Conservation (phyloP, 2,329 filamentous ascomycete genomes). For the Chaetothyriales sp. region DNA sequence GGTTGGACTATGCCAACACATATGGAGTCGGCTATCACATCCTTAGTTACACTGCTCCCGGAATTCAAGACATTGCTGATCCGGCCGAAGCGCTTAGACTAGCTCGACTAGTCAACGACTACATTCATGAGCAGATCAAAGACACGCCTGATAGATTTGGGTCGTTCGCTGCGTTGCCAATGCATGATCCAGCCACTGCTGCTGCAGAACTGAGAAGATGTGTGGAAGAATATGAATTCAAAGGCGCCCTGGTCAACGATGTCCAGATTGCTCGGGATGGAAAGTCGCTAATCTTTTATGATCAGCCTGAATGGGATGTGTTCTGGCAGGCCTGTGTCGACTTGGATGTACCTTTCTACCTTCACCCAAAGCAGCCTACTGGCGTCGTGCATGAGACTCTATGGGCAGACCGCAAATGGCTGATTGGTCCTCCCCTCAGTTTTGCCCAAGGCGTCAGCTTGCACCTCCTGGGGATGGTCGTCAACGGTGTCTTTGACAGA, state of each 20-base stretch:
- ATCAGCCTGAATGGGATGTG: conserved; percentile 43
- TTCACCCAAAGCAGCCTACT: conserved; percentile 25
- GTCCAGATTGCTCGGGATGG: conserved; percentile 47
- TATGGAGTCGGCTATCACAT: conserved; percentile 17
- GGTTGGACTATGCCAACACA: conserved; percentile 4
- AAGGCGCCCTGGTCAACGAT: conserved; percentile 48
- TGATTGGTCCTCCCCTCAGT: conserved; percentile 27
- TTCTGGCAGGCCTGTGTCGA: conserved; percentile 12
- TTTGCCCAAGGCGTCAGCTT: conserved; percentile 12
- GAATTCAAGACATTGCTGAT: conserved; percentile 15
- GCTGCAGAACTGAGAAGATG: conserved; percentile 29
- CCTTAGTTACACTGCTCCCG: conserved; percentile 15
- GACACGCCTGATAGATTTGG: conserved; percentile 24
- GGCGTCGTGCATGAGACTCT: conserved; percentile 23
- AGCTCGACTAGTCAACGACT: conserved; percentile 16
- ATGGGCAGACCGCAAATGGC: conserved; percentile 23
- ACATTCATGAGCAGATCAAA: conserved; percentile 11
- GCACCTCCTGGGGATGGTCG: conserved; percentile 15
- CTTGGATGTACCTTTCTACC: conserved; percentile 14
- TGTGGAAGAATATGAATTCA: conserved; percentile 43
- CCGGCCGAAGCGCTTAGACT: conserved; percentile 11
- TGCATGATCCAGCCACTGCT: conserved; percentile 28
- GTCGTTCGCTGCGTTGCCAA: conserved; percentile 28
- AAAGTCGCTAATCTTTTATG: conserved; percentile 50
- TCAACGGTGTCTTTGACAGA: conserved; percentile 15